Evolutionary conservation across 148 eudicot species (phyloP), one percentile per base, ranked within the genome.

Genomic region (Camellia japonica): DNA sequence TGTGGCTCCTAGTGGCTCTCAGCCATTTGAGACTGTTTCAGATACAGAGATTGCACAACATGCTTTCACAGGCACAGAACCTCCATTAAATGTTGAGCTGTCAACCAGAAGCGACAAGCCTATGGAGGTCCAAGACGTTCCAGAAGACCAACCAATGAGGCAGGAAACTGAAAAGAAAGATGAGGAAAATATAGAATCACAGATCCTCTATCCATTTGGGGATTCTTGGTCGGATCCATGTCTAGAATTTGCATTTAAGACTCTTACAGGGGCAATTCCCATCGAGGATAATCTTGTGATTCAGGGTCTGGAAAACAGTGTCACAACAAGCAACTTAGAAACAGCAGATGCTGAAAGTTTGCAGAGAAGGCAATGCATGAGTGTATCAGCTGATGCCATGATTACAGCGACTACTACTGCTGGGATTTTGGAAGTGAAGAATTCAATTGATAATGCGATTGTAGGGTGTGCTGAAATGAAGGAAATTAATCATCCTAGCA

Each of bases 211-310:
- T 52, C 84, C 88, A 30, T 85, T 88, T 61, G 84, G 74, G 54
- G 86, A 85, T 12, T 73, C 84, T 44, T 89, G 91, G 94, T 83
- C 92, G 8, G 94, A 94, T 80, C 94, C 98, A 75, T 93, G 94
- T 82, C 85, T 91, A 7, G 97, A 94, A 47, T 94, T 94, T 85
- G 94, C 98, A 7, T 83, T 81, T 55, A 94, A 92, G 79, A 94
- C 94, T 47, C 97, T 92, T 15, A 91, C 92, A n/a, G 98, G 98
- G 60, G 88, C 88, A n/a, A 82, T 92, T 61, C 87, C 97, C 0
- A 68, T 89, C 20, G 94, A 88, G 61, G 94, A 92, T 82, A 83
- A 83, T 82, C 38, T 86, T 78, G 86, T 84, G 46, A 84, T 88
- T 66, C 85, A 85, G 38, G 94, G 73, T 70, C 6, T 8, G 55